These are phyloP conservation scores for Coemansia sp. DNA, from an alignment of 371 early-diverging fungal species.

Conservation along the genomic window DNA sequence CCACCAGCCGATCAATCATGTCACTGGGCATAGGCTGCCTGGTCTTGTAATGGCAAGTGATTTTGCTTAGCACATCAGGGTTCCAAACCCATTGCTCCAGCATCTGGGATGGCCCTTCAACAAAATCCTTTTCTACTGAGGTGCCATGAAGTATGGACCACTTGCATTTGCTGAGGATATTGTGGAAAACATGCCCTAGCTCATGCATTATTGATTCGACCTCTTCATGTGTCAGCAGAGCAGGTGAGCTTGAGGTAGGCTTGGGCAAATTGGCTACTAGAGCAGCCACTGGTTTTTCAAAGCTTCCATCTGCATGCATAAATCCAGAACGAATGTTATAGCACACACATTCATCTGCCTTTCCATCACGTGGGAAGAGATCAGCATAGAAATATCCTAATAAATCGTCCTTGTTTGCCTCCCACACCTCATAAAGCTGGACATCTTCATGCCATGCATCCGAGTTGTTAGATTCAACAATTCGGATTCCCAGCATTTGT, in stretches of 20 bases:
- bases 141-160: constrained; percentile 68
- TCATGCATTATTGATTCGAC: constrained; percentile 73
- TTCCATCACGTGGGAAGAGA: constrained; percentile 72
- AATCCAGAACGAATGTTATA: constrained; percentile 64
- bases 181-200: constrained; percentile 77
- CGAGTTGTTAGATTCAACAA: constrained; percentile 59
- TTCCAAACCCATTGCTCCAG: constrained; percentile 81
- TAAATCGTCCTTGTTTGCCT: constrained; percentile 50
- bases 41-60: constrained; percentile 67
- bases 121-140: constrained; percentile 75
- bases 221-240: constrained; percentile 76
- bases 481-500: constrained; percentile 60
- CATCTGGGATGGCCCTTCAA: constrained; percentile 84
- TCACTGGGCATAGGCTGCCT: constrained; percentile 67
- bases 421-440: constrained; percentile 58
- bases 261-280: constrained; percentile 79
- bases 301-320: constrained; percentile 16
- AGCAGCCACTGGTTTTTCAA: constrained; percentile 69
- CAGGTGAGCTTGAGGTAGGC: constrained; percentile 67
- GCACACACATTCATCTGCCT: constrained; percentile 67
- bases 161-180: constrained; percentile 66
- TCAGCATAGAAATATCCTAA: constrained; percentile 76
- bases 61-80: constrained; percentile 60
- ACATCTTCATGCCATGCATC: constrained; percentile 60
- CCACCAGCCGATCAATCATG: constrained; percentile 62